Evolutionary conservation across 2,329 filamentous ascomycete species (phyloP).

Genomic region (Didymella pinodella): DNA sequence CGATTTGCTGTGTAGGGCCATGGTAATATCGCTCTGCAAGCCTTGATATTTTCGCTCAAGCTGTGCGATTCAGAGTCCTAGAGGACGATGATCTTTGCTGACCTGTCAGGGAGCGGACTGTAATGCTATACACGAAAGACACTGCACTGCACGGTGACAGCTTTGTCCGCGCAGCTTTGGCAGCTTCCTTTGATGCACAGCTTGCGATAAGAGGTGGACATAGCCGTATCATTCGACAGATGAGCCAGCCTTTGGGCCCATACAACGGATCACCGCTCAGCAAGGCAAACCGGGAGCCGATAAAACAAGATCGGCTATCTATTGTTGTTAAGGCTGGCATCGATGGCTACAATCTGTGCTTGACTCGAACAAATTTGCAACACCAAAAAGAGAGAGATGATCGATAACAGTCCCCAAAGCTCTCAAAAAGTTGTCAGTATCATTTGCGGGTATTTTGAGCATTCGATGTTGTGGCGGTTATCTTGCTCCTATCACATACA

Average conservation of each 20-base stretch:
- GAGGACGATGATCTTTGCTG: not conserved
- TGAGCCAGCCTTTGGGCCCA: no score
- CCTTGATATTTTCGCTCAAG: not conserved
- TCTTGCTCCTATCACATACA: not conserved
- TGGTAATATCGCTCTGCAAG: not conserved
- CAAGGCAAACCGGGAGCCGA: no score
- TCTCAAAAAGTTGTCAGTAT: not conserved
- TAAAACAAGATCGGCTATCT: no score
- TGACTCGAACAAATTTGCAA: not conserved
- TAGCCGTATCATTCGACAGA: no score
- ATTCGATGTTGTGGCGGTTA: not conserved
- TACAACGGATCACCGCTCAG: no score
- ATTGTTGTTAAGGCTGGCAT: no score
- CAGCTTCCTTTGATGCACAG: no score
- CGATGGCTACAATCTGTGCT: not conserved
- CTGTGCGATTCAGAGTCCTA: not conserved
- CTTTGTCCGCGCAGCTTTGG: no score
- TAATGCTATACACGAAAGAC: not conserved
- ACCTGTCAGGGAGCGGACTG: not conserved
- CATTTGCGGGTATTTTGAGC: not conserved
- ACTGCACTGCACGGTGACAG: no score
- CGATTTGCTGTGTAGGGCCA: not conserved
- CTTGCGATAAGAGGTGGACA: no score
- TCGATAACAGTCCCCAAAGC: not conserved
- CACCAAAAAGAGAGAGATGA: not conserved